These are phyloP conservation scores for Xylariaceae sp. DNA, from an alignment of 2,329 filamentous ascomycete species.

Conservation along the genomic window DNA sequence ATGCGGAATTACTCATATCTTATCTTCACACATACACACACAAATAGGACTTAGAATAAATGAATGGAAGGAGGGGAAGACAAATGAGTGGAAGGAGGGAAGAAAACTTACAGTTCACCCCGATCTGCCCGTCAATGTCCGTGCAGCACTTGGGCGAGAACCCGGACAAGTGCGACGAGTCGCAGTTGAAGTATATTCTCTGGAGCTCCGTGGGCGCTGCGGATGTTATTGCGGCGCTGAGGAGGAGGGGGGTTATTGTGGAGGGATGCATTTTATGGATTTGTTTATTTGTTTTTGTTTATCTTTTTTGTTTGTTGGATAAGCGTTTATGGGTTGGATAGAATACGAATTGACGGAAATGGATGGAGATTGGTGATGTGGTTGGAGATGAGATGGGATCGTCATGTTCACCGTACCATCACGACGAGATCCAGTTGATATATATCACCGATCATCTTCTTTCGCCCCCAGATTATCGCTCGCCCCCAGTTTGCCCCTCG, in stretches of 20 bases:
- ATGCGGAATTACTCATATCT: neutral
- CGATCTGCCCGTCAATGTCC: slow-evolving; percentile 27
- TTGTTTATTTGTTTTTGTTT: neutral
- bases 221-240: slow-evolving; percentile 6
- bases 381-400: too few relatives aligned
- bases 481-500: too few relatives aligned
- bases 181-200: slow-evolving; percentile 22
- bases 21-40: too few relatives aligned
- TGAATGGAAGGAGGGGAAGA: neutral
- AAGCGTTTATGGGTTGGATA: too few relatives aligned
- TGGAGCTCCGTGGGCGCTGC: slow-evolving; percentile 8
- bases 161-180: slow-evolving; percentile 18
- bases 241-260: slow-evolving; percentile 10
- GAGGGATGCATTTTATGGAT: slow-evolving; percentile 24
- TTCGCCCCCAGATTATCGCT: too few relatives aligned
- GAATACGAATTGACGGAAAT: too few relatives aligned
- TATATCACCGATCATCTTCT: too few relatives aligned
- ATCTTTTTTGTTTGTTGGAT: too few relatives aligned
- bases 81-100: neutral
- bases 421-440: too few relatives aligned
- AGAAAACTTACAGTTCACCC: slow-evolving; percentile 24
- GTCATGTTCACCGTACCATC: too few relatives aligned
- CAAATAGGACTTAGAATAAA: too few relatives aligned
- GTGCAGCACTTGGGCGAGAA: slow-evolving; percentile 26
- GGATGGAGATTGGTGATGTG: too few relatives aligned